Evolutionary conservation across 2,329 filamentous ascomycete species (phyloP).

Genomic region (Ceratocystiopsis minuta): DNA sequence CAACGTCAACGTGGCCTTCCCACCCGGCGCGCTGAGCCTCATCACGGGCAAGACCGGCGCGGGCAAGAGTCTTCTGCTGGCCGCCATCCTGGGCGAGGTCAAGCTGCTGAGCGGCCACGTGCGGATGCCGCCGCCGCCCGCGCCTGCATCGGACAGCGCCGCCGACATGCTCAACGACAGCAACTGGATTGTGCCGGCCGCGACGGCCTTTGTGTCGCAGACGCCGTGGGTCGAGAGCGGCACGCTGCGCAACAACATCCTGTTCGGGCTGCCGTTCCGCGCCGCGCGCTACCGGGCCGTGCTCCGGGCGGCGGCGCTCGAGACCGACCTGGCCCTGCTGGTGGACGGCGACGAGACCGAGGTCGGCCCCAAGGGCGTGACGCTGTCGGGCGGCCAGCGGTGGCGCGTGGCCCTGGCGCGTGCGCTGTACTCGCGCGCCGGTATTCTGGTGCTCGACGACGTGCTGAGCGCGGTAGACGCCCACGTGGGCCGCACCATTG

Average conservation of each 20-base stretch:
- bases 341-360: slow-evolving; percentile 24
- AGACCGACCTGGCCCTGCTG: slow-evolving; percentile 24
- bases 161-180: slow-evolving; percentile 8
- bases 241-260: slow-evolving; percentile 25
- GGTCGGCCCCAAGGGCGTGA: slow-evolving; percentile 24
- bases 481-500: slow-evolving; percentile 28
- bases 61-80: slow-evolving; percentile 22
- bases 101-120: slow-evolving; percentile 18
- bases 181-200: slow-evolving; percentile 19
- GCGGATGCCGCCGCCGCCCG: slow-evolving; percentile 12
- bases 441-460: slow-evolving; percentile 29
- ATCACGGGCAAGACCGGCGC: slow-evolving; percentile 21
- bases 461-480: slow-evolving; percentile 31
- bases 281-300: slow-evolving; percentile 25
- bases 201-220: slow-evolving; percentile 27
- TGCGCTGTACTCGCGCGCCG: slow-evolving; percentile 25
- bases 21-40: slow-evolving; percentile 17
- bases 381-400: slow-evolving; percentile 26
- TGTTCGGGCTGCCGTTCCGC: slow-evolving; percentile 24
- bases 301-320: slow-evolving; percentile 25
- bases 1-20: slow-evolving; percentile 17
- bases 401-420: slow-evolving; percentile 27
- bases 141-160: slow-evolving; percentile 10
- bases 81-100: slow-evolving; percentile 22
- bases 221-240: slow-evolving; percentile 29